Percentiles rank a stretch among this genome's conserved stretches.
Evolutionary conservation across 208 protist genomes (phyloP).

Genomic region (Acanthamoeba royreba): DNA sequence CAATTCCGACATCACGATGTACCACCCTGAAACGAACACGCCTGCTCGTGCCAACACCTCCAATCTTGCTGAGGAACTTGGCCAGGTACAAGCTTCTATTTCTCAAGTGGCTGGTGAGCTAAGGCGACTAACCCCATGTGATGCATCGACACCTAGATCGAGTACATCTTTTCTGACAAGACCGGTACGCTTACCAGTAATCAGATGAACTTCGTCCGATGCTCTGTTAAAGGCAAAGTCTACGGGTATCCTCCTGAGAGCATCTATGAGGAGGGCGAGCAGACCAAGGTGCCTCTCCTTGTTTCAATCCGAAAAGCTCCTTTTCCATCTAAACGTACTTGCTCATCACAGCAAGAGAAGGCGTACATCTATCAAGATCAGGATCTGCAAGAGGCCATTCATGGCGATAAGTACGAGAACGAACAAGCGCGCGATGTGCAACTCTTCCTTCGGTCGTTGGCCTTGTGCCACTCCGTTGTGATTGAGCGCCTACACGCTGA

Average conservation of each 20-base stretch:
- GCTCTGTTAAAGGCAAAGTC: neutral
- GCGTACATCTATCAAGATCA: neutral
- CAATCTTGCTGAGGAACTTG: slow-evolving; percentile 82
- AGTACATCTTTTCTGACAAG: slow-evolving; percentile 82
- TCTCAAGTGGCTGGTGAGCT: no score
- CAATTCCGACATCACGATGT: slow-evolving; percentile 66
- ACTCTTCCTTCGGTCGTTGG: neutral
- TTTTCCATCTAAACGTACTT: no score
- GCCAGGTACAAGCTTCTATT: slow-evolving; percentile 54
- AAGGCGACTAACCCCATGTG: no score
- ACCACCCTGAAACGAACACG: slow-evolving; percentile 50
- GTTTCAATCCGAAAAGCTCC: no score
- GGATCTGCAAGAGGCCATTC: neutral
- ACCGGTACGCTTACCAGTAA: slow-evolving; percentile 66
- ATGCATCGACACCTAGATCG: slow-evolving; percentile 41
- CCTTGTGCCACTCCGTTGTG: neutral
- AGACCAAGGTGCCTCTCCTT: no score
- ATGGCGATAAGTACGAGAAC: neutral
- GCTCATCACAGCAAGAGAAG: neutral
- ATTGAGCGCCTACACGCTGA: neutral
- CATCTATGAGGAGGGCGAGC: neutral
- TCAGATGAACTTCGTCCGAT: slow-evolving; percentile 33
- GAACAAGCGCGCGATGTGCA: neutral
- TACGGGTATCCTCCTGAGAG: neutral
- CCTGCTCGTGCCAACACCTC: slow-evolving; percentile 67